These are phyloP conservation scores for Exophiala viscosa DNA, from an alignment of 2,329 filamentous ascomycete species.

Conservation along the genomic window DNA sequence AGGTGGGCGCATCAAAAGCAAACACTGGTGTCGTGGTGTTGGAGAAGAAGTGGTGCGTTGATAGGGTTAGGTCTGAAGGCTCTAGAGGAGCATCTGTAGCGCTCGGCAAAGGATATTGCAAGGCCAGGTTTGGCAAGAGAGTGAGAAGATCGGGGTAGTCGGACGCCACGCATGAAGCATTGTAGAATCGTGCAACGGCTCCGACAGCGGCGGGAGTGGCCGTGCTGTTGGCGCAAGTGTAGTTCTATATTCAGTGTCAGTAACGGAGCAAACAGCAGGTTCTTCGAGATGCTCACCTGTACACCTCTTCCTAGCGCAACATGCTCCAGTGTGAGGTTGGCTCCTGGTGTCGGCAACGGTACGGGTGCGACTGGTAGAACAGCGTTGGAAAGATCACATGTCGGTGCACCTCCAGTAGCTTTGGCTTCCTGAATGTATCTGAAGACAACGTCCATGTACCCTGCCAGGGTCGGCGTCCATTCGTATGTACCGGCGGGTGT, in stretches of 20 bases:
- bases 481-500: conserved; percentile 33
- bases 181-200: conserved; percentile 80
- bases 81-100: conserved; percentile 35
- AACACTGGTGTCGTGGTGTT: conserved; percentile 71
- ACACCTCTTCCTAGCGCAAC: conserved; percentile 84
- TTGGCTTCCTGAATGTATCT: conserved; percentile 35
- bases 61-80: conserved; percentile 60
- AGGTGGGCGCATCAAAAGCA: conserved; percentile 56
- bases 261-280: background rate
- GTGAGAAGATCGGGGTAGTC: conserved; percentile 64
- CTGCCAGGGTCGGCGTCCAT: conserved; percentile 40
- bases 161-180: conserved; percentile 74
- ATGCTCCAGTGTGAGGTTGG: conserved; percentile 65
- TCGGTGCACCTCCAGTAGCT: conserved; percentile 17
- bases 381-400: conserved; percentile 36
- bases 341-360: conserved; percentile 56
- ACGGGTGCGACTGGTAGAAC: conserved; percentile 46
- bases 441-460: conserved; percentile 40
- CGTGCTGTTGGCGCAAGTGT: conserved; percentile 69
- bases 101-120: conserved; percentile 60
- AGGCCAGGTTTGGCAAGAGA: conserved; percentile 62
- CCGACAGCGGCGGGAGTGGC: conserved; percentile 62
- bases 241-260: conserved; percentile 61
- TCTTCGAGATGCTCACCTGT: conserved; percentile 36
- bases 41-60: conserved; percentile 79